phyloP scores from a whole-genome alignment of 2,329 filamentous ascomycete species.

The Alternaria metachromatica region DNA sequence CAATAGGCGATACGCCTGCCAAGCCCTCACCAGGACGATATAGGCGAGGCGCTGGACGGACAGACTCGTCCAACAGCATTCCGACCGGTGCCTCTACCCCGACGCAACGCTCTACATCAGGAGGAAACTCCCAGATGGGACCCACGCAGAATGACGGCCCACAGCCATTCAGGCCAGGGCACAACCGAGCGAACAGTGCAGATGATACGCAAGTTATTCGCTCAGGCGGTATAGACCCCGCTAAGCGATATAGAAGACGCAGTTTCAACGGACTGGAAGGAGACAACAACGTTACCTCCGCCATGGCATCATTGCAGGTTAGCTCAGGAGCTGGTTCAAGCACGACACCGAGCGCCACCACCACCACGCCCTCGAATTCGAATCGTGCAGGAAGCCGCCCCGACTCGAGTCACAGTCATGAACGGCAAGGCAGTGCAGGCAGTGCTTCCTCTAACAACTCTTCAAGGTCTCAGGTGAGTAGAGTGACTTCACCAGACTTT shows the following conservation, averaged over 20 bases:
- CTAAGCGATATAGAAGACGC: slow-evolving; percentile 79
- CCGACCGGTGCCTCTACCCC: slow-evolving; percentile 35
- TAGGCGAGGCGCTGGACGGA: slow-evolving; percentile 68
- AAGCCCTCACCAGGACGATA: slow-evolving; percentile 85
- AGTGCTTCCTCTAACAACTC: slow-evolving; percentile 46
- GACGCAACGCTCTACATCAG: slow-evolving; percentile 41
- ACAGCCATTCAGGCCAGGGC: slow-evolving; percentile 51
- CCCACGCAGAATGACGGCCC: slow-evolving; percentile 61
- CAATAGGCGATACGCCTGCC: slow-evolving; percentile 62
- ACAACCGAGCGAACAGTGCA: slow-evolving; percentile 64
- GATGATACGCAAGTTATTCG: slow-evolving; percentile 74
- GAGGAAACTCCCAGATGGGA: slow-evolving; percentile 56
- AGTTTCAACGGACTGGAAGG: slow-evolving; percentile 75
- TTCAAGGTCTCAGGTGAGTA: slow-evolving; percentile 44
- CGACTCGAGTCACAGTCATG: slow-evolving; percentile 44
- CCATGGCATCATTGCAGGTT: slow-evolving; percentile 24
- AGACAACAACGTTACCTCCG: slow-evolving; percentile 27
- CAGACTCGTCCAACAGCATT: slow-evolving; percentile 54
- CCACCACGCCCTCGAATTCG: slow-evolving; percentile 38
- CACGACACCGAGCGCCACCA: slow-evolving; percentile 18
- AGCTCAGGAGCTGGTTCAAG: slow-evolving; percentile 15
- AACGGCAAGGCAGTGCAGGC: slow-evolving; percentile 48
- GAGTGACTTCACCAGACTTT: background rate
- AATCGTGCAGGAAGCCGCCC: slow-evolving; percentile 39
- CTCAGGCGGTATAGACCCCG: slow-evolving; percentile 66